Evolutionary conservation across 371 early-diverging fungal genomes (phyloP), one percentile per base, ranked within the genome.

Genomic region (Mucor mucedo): DNA sequence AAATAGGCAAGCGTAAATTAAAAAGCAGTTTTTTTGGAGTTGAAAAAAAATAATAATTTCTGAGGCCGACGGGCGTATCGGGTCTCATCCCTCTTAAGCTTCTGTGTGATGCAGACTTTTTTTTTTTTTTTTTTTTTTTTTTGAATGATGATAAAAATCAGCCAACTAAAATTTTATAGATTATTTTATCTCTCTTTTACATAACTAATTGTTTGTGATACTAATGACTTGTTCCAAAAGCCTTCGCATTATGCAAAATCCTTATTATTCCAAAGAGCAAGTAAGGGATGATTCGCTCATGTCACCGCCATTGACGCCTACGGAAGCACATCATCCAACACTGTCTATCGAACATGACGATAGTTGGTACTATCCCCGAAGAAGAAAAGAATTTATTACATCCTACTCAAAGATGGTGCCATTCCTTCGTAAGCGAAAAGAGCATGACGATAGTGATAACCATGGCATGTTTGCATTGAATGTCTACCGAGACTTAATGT

Each of bases 261-360:
- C 56, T 33, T 66, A 66, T 44, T 30, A 66, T 29, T 30, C 41
- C 6, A 41, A 60, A 21, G 30, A 14, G 28, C 10, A 49, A 29
- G 33, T 48, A 11, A 39, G 27, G 27, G 33, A 68, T 38, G 60
- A 63, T 58, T 65, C 65, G 16, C 41, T 73, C 33, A 40, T 73
- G 62, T 73, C 73, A 35, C 73, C 73, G 39, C 73, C 73, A 40
- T 63, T 73, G 47, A 73, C 73, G 13, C 73, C 73, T 16, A 73
- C 70, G 1, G 73, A 73, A 32, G 52, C 54, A 28, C 57, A 56
- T 41, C 42, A 39, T 16, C 47, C 42, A 16, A 53, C 53, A 14
- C 41, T 33, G 49, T 48, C 48, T 16, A 13, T 30, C 4, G 5
- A 28, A 4, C 9, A 50, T 27, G 7, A 48, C 16, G 14, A 47